phyloP scores from a whole-genome alignment of 176 grass and related monocot species.

The Triticum timopheevii region DNA sequence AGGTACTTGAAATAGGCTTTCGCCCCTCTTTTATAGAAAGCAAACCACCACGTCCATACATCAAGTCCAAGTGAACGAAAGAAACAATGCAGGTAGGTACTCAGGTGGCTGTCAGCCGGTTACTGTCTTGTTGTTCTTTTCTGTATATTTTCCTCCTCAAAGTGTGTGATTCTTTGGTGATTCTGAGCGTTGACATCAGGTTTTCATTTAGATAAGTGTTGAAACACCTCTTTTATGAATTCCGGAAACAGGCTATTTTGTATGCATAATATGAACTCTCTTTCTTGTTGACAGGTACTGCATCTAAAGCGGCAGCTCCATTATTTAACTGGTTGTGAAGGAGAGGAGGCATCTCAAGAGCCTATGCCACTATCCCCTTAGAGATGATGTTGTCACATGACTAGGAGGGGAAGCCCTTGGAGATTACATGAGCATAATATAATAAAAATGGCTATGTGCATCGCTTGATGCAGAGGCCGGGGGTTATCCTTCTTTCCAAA shows the following conservation, averaged over 20 bases:
- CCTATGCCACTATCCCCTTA: slow-evolving; percentile 1
- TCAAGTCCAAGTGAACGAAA: too few species aligned
- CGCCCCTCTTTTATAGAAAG: too few species aligned
- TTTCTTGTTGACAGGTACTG: slow-evolving; percentile 51
- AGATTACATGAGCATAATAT: neutral
- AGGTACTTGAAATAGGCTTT: too few species aligned
- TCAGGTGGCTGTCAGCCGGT: neutral
- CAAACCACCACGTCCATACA: too few species aligned
- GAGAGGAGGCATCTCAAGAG: slow-evolving; percentile 40
- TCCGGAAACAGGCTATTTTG: neutral
- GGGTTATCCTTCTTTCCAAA: too few species aligned
- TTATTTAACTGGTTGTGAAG: slow-evolving; percentile 46
- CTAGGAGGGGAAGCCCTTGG: neutral
- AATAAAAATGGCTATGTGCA: too few species aligned
- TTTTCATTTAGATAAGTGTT: neutral
- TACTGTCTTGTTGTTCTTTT: neutral
- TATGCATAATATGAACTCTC: neutral
- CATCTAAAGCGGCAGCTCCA: slow-evolving; percentile 67
- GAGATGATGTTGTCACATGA: neutral
- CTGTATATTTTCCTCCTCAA: neutral
- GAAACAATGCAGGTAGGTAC: neutral
- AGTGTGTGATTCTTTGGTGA: neutral
- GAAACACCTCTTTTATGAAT: neutral
- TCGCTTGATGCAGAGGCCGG: too few species aligned
- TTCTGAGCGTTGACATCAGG: neutral